Base-by-base conservation (phyloP, 2,329 filamentous ascomycete genomes). In the Lachnellula occidentalis region DNA sequence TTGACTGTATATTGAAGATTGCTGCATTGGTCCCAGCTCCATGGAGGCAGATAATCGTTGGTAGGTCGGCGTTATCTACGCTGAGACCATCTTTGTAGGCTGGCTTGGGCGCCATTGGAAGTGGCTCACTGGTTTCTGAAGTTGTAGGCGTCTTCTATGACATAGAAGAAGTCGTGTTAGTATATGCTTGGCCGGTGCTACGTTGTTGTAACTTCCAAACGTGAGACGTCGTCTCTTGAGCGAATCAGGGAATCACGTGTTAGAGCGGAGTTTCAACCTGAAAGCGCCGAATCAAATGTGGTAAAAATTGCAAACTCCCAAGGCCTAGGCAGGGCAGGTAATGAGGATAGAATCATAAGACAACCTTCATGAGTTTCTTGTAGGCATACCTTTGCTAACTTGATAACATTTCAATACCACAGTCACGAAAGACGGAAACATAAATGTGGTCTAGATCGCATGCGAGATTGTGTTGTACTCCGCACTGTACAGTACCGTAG, bases 1-100 rank as follows among this genome's bases (percentile, higher is more conserved):
- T 47, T 8, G 48, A 50, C 46, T 61, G 59, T 43, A 59, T 41
- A 15, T 58, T 56, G 55, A 56, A 61, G 22, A 61, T 51, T 11
- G 51, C 46, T 21, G 43, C 19, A 31, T 54, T 54, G 21, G 53
- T 56, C 2, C 58, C 58, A 5, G 49, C 49, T 15, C 58, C 58
- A 21, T 60, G 58, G 12, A 59, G 50, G 43, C 54, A 57, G 21
- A 59, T 49, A 12, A 59, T 55, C 31, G 52, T 54, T 14, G 56
- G 56, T n/a, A 58, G 56, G 27, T 8, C 9, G 9, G 46, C 15
- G 8, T 54, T n/a, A 15, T n/a, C n/a, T 15, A n/a, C 36, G 3
- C 14, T 24, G 14, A 54, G 24, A 22, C 51, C 51, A 31, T 54
- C 34, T 12, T 2, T 8, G n/a, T 45, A 45, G 12, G 22, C 21